Percentiles rank a stretch among this genome's conserved stretches.
phyloP scores from a whole-genome alignment of 805 yeast genomes.

The Candida adriatica region DNA sequence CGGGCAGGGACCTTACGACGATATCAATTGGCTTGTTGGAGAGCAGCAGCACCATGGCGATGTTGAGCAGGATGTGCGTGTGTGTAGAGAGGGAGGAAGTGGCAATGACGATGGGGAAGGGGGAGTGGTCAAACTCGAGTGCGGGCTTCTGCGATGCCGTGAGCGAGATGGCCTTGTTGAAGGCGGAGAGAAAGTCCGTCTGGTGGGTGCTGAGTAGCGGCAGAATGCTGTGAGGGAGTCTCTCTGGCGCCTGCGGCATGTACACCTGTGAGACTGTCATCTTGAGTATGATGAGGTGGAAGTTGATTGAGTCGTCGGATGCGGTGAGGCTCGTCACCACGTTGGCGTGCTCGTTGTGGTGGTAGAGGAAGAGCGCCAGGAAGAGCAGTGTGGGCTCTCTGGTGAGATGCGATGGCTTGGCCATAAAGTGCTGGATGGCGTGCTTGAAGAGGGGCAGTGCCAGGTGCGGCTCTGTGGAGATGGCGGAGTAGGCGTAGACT shows the following conservation, averaged over 20 bases:
- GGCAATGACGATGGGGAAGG: slow-evolving; percentile 8
- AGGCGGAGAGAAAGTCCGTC: slow-evolving; percentile 5
- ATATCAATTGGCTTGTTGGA: slow-evolving; percentile 12
- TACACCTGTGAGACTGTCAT: slow-evolving; percentile 5
- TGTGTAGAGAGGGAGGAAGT: slow-evolving; percentile 3
- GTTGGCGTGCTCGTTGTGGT: slow-evolving; percentile 3
- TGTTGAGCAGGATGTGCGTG: slow-evolving; percentile 6
- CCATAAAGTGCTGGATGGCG: slow-evolving; percentile 1
- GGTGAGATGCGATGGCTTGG: slow-evolving; percentile 1
- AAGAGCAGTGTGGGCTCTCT: slow-evolving; percentile 6
- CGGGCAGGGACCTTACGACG: slow-evolving; percentile 10
- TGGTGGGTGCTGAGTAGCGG: slow-evolving; percentile 10
- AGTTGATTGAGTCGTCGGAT: slow-evolving; percentile 1
- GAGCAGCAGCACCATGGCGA: slow-evolving; percentile 8
- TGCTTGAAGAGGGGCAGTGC: slow-evolving; percentile 3
- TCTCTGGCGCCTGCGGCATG: neutral
- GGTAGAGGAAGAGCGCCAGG: slow-evolving; percentile 7
- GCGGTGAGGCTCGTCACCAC: slow-evolving; percentile 2
- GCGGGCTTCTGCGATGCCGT: slow-evolving; percentile 1
- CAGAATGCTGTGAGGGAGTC: slow-evolving; percentile 3
- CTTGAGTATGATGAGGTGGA: slow-evolving; percentile 8
- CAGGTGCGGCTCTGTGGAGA: neutral
- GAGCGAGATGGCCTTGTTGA: slow-evolving; percentile 3
- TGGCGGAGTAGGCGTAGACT: slow-evolving; percentile 2
- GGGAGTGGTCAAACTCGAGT: slow-evolving; percentile 2